phyloP scores from a whole-genome alignment of 768 basidiomycete species.

The Tricholoma sp. region DNA sequence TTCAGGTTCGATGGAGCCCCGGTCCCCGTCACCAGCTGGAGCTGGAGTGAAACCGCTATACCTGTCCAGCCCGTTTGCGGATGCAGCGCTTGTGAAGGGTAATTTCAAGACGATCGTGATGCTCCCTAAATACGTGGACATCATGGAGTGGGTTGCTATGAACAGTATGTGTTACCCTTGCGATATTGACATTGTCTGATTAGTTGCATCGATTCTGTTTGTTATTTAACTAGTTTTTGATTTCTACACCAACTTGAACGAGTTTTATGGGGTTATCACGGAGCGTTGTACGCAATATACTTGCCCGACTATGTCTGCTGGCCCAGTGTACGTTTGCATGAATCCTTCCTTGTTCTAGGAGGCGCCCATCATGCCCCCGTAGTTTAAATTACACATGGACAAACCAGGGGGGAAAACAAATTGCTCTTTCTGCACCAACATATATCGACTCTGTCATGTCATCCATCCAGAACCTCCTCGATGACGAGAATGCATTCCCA shows the following conservation, averaged over 20 bases:
- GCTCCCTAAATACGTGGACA: constrained; percentile 91
- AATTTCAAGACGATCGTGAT: constrained; percentile 99
- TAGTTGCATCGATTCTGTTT: background rate
- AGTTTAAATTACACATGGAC: constrained; percentile 95
- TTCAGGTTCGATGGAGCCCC: constrained; percentile 28
- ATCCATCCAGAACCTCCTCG: constrained; percentile 88
- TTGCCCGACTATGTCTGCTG: constrained; percentile 92
- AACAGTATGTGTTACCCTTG: constrained; percentile 57
- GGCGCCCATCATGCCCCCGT: background rate
- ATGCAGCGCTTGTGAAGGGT: constrained; percentile 93
- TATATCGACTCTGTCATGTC: constrained; percentile 99
- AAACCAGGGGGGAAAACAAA: constrained; percentile 84
- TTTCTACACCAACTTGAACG: constrained; percentile 95
- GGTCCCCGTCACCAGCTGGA: constrained; percentile 29
- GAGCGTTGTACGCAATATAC: constrained; percentile 89
- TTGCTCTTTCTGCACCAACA: constrained; percentile 85
- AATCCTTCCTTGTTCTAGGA: background rate
- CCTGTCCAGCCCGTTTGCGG: constrained; percentile 90
- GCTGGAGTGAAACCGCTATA: constrained; percentile 63
- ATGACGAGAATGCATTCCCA: constrained; percentile 93
- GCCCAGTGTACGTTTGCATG: constrained; percentile 57
- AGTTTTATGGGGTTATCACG: constrained; percentile 91
- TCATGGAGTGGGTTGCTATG: constrained; percentile 96
- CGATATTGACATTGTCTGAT: background rate
- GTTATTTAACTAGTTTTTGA: constrained; percentile 67